A percentile compares a stretch with the other conserved stretches of the same genome.
These are phyloP conservation scores for Micractinium sp. DNA, from an alignment of 139 green algal species.

Conservation along the genomic window DNA sequence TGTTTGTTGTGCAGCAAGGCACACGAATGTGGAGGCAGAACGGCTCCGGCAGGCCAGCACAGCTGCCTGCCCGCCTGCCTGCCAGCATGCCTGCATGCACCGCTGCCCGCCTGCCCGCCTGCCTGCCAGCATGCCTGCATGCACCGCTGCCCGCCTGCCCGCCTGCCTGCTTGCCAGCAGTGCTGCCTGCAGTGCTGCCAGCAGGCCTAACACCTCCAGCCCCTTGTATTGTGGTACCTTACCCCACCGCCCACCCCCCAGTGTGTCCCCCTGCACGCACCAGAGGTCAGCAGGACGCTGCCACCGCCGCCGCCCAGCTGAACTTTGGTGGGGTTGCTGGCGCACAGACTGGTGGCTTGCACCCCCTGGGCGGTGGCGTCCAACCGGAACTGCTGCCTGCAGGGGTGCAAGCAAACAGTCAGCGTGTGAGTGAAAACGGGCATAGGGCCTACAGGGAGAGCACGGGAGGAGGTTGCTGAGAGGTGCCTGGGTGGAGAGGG, in stretches of 20 bases:
- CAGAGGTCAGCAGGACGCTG: neutral
- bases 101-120: too few relatives aligned
- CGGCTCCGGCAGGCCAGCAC: neutral
- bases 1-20: neutral
- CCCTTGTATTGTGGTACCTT: neutral
- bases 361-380: neutral
- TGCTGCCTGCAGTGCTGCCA: neutral
- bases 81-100: neutral
- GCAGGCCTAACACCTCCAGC: neutral
- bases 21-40: neutral
- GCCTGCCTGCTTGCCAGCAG: too few relatives aligned
- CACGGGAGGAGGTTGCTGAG: too few relatives aligned
- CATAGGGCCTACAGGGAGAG: neutral
- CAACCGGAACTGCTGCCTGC: constrained; percentile 27
- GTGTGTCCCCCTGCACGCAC: neutral
- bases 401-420: neutral
- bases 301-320: neutral
- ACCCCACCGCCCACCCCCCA: too few relatives aligned
- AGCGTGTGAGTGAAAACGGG: neutral
- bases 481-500: too few relatives aligned
- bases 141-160: neutral
- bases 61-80: neutral
- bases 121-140: too few relatives aligned
- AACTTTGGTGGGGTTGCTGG: constrained; percentile 21
- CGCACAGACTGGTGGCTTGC: neutral